Evolutionary conservation across 2,329 filamentous ascomycete genomes (phyloP), one percentile per base, ranked within the genome.

Genomic region (Xylaria multiplex): DNA sequence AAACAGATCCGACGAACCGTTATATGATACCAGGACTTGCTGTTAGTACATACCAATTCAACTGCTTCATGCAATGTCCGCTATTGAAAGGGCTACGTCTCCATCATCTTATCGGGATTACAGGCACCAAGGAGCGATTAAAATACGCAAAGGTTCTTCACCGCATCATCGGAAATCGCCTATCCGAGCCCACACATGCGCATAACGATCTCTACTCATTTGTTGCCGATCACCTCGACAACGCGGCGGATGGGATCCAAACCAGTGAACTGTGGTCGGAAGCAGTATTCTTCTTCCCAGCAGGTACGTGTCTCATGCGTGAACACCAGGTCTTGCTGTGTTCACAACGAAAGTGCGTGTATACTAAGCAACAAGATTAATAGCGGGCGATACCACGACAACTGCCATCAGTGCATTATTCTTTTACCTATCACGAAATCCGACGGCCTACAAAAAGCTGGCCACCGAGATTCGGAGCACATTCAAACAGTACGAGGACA

Each of bases 21-120:
- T 65, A 64, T 24, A 24, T 73, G 0, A 42, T 67, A 6, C 16
- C 22, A 6, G 65, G 60, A 0, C 27, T 69, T 2, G 59, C 55
- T 3, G 27, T 61, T 9, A 67, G 65, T 14, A 56, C 22, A 2
- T 64, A 67, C 48, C 64, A 54, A 6, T 46, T 53, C 46, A 70
- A 71, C 24, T 27, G 30, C 11, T 70, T 62, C 45, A 69, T 71
- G 65, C 65, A 71, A 48, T 67, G 62, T 1, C 70, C 70, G 1
- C 14, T 68, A 6, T 32, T 72, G 1, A 67, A 65, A 16, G 66
- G 64, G 11, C 49, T 60, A 11, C 45, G 50, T 0, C 30, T 71
- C 0, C 27, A 69, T 14, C 43, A 57, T 27, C 11, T 67, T 6
- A 48, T 49, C 14, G 37, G n/a, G 60, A 55, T 24, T 70, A 65